These are phyloP conservation scores for Aspergillus novoparasiticus DNA, from an alignment of 2,329 filamentous ascomycete species.

Conservation along the genomic window DNA sequence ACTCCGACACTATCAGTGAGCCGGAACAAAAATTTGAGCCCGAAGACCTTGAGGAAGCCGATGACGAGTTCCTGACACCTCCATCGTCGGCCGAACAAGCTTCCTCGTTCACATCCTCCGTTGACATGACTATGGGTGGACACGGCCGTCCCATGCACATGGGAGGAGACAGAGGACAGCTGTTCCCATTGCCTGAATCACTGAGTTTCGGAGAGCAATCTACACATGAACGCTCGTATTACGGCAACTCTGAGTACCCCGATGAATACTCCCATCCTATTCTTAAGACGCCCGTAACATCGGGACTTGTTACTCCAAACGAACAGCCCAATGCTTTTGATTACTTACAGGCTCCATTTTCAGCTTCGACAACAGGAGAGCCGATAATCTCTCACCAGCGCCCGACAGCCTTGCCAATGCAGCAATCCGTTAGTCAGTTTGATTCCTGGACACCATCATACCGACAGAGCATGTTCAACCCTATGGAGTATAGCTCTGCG, in stretches of 20 bases:
- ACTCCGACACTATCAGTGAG: conserved; percentile 32
- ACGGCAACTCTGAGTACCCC: conserved; percentile 31
- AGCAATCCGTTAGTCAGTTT: conserved; percentile 26
- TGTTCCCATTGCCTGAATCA: conserved; percentile 34
- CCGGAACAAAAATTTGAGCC: conserved; percentile 21
- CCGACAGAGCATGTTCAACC: conserved; percentile 37
- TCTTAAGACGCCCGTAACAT: conserved; percentile 29
- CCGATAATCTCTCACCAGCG: conserved; percentile 20
- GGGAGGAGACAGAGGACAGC: conserved; percentile 16
- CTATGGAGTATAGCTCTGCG: conserved; percentile 32
- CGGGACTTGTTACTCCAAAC: conserved; percentile 32
- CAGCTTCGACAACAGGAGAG: conserved; percentile 25
- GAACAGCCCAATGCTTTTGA: conserved; percentile 34
- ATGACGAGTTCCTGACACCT: conserved; percentile 30
- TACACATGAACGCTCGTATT: conserved; percentile 33
- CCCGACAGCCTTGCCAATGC: conserved; percentile 22
- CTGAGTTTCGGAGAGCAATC: conserved; percentile 30
- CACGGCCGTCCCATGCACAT: conserved; percentile 26
- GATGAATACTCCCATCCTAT: conserved; percentile 32
- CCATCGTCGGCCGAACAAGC: conserved; percentile 29
- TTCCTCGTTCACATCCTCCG: conserved; percentile 29
- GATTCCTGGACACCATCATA: conserved; percentile 37
- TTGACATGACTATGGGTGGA: conserved; percentile 23
- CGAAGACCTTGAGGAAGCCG: conserved; percentile 31
- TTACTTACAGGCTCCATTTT: conserved; percentile 32